Evolutionary conservation across 345 rosid genomes (phyloP).

Genomic region (Cochlearia excelsa): DNA sequence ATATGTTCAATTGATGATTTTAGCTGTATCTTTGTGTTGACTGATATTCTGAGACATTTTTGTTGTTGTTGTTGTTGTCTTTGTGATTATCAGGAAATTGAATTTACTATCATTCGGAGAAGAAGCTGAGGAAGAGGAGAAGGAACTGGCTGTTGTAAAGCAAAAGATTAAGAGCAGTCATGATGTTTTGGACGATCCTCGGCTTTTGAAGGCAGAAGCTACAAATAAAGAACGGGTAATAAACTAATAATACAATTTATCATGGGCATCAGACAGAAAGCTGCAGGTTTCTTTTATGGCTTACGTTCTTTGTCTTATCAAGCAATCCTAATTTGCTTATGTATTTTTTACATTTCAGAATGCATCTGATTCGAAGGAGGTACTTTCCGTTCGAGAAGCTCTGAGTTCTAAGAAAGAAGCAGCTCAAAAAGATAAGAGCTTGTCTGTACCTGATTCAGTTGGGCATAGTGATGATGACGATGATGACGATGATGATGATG

Average conservation of each 20-base stretch:
- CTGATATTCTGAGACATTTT: constrained; percentile 25
- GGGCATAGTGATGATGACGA: constrained; percentile 35
- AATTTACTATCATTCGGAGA: constrained; percentile 95
- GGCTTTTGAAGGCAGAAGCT: constrained; percentile 63
- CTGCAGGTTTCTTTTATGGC: neutral
- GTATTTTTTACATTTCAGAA: constrained; percentile 44
- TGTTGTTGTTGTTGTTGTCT: constrained; percentile 2
- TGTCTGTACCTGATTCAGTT: constrained; percentile 35
- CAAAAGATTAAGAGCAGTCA: constrained; percentile 94
- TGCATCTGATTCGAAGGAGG: constrained; percentile 54
- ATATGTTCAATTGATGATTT: neutral
- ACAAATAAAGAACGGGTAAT: constrained; percentile 50
- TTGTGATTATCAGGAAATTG: constrained; percentile 61
- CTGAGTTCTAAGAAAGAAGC: constrained; percentile 65
- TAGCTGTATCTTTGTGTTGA: constrained; percentile 17
- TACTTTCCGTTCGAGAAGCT: constrained; percentile 75
- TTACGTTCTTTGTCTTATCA: constrained; percentile 11
- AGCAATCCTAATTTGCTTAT: neutral
- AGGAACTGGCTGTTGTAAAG: constrained; percentile 62
- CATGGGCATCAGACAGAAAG: neutral
- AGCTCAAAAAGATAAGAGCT: constrained; percentile 42
- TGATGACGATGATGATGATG: constrained; percentile 20
- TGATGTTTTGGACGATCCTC: constrained; percentile 92
- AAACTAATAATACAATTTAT: neutral
- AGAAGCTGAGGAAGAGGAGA: constrained; percentile 97